Conservation (phyloP, 176 grass and related monocot species). For the Eremochloa ophiuroides region DNA sequence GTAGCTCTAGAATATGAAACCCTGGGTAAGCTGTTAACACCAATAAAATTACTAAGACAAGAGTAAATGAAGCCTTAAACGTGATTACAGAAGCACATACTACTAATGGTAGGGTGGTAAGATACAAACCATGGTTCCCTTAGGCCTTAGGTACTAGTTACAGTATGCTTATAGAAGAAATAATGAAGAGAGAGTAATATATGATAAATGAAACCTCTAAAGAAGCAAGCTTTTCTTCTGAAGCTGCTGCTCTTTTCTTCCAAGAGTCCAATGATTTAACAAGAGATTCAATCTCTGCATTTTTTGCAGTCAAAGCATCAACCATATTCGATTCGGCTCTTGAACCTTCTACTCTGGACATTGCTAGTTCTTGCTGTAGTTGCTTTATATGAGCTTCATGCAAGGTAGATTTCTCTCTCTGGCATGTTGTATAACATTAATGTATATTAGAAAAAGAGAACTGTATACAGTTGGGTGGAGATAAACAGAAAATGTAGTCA, state of each 20-base stretch:
- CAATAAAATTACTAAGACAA: not conserved
- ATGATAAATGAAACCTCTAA: constrained; percentile 62
- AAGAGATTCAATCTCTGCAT: constrained; percentile 87
- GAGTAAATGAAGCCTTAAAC: not conserved
- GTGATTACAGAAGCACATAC: not conserved
- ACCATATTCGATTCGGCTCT: constrained; percentile 96
- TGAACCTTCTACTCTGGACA: constrained; percentile 66
- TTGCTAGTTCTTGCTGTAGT: constrained; percentile 78
- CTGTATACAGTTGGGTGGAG: not conserved
- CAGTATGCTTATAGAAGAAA: not conserved
- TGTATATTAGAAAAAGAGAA: constrained; percentile 21
- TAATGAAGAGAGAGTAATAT: constrained; percentile 6
- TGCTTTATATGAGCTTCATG: constrained; percentile 84
- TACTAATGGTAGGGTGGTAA: not conserved
- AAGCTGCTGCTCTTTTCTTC: constrained; percentile 72
- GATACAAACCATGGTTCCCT: constrained; percentile 15
- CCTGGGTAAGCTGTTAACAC: not conserved
- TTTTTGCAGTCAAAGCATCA: constrained; percentile 96
- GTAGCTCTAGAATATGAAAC: not conserved
- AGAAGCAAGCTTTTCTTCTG: constrained; percentile 65
- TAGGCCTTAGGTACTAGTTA: constrained; percentile 10
- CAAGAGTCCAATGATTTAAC: constrained; percentile 68
- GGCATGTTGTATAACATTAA: constrained; percentile 32
- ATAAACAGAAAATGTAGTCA: constrained; percentile 13
- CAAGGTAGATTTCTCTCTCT: constrained; percentile 85